Evolutionary conservation across 208 protist species (phyloP), one percentile per base, ranked within the genome.

Genomic region (Tritrichomonas musculus): DNA sequence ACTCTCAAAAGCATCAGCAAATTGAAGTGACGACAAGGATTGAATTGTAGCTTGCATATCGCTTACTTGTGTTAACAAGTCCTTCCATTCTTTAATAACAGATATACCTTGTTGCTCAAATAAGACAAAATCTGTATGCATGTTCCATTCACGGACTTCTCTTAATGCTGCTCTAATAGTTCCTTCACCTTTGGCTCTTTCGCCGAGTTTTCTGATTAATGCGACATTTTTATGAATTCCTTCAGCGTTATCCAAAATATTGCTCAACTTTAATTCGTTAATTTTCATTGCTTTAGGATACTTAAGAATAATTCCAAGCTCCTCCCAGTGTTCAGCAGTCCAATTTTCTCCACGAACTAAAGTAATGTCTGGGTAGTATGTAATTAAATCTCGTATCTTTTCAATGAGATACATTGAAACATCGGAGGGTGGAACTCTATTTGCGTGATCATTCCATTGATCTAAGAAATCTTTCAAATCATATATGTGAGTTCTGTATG

Each of bases 1-100:
- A 94, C 96, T 98, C 49, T 96, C 94, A 93, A 99, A 99, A 66
- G 97, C 94, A 30, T 75, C 82, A 95, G 98, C 98, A 95, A 97
- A 99, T 25, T 97, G 98, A 0, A 97, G 98, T 82, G 99, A 98
- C 95, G 98, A 98, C 94, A 99, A 96, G 93, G 98, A 98, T 64
- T 97, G 39, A 49, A 99, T 95, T 41, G 99, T 95, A 39, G 98
- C 97, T 94, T 98, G 97, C 92, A 99, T 97, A 95, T 99, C 98
- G 93, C 97, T 98, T 0, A 99, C 95, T 30, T 97, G 94, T n/a
- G 97, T 97, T 60, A 98, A 93, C 8, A 98, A 94, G 88, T 99
- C 98, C 94, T 98, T 98, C 98, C 98, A 99, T 72, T 99, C 98
- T 25, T 97, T 98, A 93, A 99, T 88, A 20, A 88, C 47, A 39